Base-by-base conservation (phyloP, 2,329 filamentous ascomycete genomes). In the Zalaria obscura region DNA sequence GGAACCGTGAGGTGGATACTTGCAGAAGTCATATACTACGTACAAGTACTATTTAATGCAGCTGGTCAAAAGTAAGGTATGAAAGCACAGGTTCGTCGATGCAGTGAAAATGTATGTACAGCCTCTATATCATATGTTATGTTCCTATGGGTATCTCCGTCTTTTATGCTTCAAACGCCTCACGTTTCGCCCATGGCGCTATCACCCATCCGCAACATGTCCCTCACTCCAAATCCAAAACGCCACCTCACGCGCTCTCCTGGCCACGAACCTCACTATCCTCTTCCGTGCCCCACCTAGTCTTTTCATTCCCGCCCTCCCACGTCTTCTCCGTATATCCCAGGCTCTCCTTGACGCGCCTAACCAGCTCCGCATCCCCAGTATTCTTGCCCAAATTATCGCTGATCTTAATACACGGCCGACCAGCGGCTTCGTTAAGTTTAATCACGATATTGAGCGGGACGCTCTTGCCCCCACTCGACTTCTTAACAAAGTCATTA, bases 401-500 rank as follows among this genome's bases (percentile, higher is more conserved):
- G 52, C 78, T 95, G 50, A 98, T 84, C 69, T 98, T 98, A 56
- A 98, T 78, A 2, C 91, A 88, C 0, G 81, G 76, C 37, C 79
- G 75, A 4, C 88, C 88, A 9, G 70, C 76, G 0, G 87, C 91
- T 6, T 84, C 87, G 47, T 84, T 85, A 46, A 98, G 73, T 66
- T 98, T 98, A 65, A 98, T 95, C 51, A 98, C 91, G 53, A 98
- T 98, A 55, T 98, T 98, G 41, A 98, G 67, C 0, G 91, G 91
- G 10, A 79, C 76, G 0, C 88, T 95, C 63, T 95, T 96, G 51
- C 78, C 77, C 33, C 80, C 79, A 1, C 79, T 83, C 31, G 70
- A 76, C 46, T 73, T 66, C 49, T 82, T 76, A n/a, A 66, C 67
- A 58, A 91, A 98, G 61, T 98, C 91, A 55, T 98, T 76, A 3